Evolutionary conservation across 306 rosid genomes (phyloP), one percentile per base, ranked within the genome.

Genomic region (Rosa multiflora): DNA sequence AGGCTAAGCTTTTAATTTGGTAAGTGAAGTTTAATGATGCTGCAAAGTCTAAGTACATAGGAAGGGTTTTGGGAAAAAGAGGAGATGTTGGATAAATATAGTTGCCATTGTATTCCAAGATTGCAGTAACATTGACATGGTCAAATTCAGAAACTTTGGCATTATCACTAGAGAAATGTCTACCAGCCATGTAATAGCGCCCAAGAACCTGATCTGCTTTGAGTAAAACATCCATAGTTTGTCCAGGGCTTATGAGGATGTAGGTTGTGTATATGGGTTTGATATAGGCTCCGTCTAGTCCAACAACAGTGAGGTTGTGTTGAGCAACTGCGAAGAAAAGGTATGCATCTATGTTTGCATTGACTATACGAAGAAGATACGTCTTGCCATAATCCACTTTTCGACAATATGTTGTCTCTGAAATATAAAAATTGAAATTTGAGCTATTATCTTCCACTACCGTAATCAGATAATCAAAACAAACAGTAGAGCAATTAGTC

Each of bases 101-200:
- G 32, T 56, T 56, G 26, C 13, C 63, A 56, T n/a, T 56, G 63
- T n/a, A n/a, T 56, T 56, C 63, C 29, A 56, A 56, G 5, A 56
- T 56, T n/a, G 63, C 63, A n/a, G 63, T 56, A 56, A 56, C 32
- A 52, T 15, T 17, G 63, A 56, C 32, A 56, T n/a, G 63, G 29
- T 21, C 63, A 56, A 20, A 56, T 56, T 56, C 63, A 56, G 63
- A n/a, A n/a, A 56, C 32, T 56, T n/a, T 8, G 32, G 32, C 63
- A 56, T 56, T n/a, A n/a, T n/a, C 63, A 56, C 63, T 56, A 56
- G 63, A 56, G 32, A 56, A 56, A 21, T 56, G 63, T n/a, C 63
- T n/a, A n/a, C 63, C 63, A n/a, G 63, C 63, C 63, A 56, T n/a
- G 63, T n/a, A 56, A n/a, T 56, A 56, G 63, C 29, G 5, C 13